These are phyloP conservation scores for Fraxinus latifolia DNA, from an alignment of 305 asterid genomes.

Conservation along the genomic window DNA sequence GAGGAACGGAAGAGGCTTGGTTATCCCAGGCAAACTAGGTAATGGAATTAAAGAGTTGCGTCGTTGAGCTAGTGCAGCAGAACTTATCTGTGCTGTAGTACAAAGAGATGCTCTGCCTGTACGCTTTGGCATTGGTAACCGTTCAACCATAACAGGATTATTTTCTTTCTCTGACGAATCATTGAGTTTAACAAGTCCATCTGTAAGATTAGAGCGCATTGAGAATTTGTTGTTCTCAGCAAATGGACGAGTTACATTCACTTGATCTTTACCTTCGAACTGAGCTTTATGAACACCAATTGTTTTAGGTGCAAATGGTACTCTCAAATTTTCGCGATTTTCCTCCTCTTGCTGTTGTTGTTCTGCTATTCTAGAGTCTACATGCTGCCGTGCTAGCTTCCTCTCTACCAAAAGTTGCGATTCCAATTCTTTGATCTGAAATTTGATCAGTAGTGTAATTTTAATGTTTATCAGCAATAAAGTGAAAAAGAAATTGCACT, in stretches of 20 bases:
- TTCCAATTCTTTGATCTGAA: constrained; percentile 92
- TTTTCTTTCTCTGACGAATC: constrained; percentile 61
- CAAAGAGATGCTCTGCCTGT: constrained; percentile 70
- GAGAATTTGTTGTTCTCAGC: constrained; percentile 51
- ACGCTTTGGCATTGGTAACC: constrained; percentile 47
- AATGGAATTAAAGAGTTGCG: constrained; percentile 75
- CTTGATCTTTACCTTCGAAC: constrained; percentile 25
- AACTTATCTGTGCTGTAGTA: constrained; percentile 42
- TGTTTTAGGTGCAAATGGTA: constrained; percentile 54
- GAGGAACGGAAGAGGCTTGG: constrained; percentile 45
- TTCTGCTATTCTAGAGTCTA: constrained; percentile 74
- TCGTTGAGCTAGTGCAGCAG: constrained; percentile 42
- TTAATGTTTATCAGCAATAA: neutral
- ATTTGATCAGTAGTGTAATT: neutral
- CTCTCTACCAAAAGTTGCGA: constrained; percentile 86
- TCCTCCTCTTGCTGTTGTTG: constrained; percentile 57
- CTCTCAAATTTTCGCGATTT: constrained; percentile 39
- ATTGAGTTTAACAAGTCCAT: constrained; percentile 31
- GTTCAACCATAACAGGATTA: constrained; percentile 51
- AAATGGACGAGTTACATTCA: constrained; percentile 29
- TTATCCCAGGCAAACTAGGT: constrained; percentile 39
- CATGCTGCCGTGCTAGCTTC: constrained; percentile 85
- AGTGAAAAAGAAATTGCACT: neutral
- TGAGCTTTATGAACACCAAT: constrained; percentile 22
- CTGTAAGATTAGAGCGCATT: constrained; percentile 32